Evolutionary conservation across 2,329 filamentous ascomycete species (phyloP), one percentile per base, ranked within the genome.

Genomic region (Fusarium sp.): DNA sequence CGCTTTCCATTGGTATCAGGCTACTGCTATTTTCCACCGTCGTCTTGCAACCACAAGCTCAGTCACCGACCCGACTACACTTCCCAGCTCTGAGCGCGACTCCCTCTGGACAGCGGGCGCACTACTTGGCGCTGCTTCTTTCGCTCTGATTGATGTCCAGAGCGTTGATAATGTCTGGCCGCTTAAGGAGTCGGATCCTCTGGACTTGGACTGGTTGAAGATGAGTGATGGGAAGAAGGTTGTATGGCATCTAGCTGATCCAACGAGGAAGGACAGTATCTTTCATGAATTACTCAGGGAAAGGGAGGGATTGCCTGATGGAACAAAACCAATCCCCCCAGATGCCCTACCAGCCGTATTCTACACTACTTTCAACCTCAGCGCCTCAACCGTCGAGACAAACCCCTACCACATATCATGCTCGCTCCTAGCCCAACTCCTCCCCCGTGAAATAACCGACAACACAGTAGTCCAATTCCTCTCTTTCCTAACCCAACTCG

Each of bases 121-220:
- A 3, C 75, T 88, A 5, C 79, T 88, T 5, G 82, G 85, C 10
- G 79, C 81, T 24, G 79, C 83, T 1, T 77, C 83, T 11, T 83
- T 87, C 62, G 82, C 82, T 34, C 81, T 81, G 25, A 75, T 86
- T 24, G 83, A 86, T 32, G 78, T 80, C 1, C 63, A 73, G 1
- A 77, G 79, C 1, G 79, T 86, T 0, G 77, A 83, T 52, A 76
- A 86, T 58, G 81, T 85, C 4, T 91, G 89, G 89, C 89, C 89
- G 1, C 77, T 91, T 3, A 84, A 81, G 40, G 67, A 78, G 4
- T 75, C 80, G 0, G 79, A 79, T 1, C 73, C 51, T 1, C 47
- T 78, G 1, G 86, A 90, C 66, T 79, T 91, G 3, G 82, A 87
- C 71, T 91, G 89, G 89, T 74, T 91, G 4, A 85, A 81, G 52